Percentiles rank a stretch among this genome's conserved stretches.
These are phyloP conservation scores for Hypoxylon sp. DNA, from an alignment of 2,329 filamentous ascomycete species.

Conservation along the genomic window DNA sequence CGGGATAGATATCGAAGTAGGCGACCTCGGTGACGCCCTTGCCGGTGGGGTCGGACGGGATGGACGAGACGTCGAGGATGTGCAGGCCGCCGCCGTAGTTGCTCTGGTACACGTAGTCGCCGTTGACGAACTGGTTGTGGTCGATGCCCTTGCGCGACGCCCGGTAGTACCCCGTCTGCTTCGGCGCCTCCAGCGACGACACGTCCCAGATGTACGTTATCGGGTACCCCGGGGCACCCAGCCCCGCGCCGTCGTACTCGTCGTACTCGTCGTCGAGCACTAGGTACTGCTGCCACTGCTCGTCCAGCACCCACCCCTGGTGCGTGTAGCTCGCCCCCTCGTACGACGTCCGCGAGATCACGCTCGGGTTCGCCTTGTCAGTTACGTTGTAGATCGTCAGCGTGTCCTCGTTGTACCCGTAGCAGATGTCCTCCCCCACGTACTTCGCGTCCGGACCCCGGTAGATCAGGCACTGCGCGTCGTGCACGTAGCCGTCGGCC, in stretches of 20 bases:
- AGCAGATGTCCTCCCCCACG: slow-evolving; percentile 67
- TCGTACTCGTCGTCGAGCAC: slow-evolving; percentile 66
- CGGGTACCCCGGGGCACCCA: slow-evolving; percentile 56
- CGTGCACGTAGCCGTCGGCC: slow-evolving; percentile 72
- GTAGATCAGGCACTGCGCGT: slow-evolving; percentile 72
- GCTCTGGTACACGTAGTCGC: slow-evolving; percentile 60
- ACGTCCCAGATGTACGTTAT: slow-evolving; percentile 66
- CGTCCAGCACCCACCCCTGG: slow-evolving; percentile 66
- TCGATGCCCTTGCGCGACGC: slow-evolving; percentile 58
- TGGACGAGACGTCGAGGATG: slow-evolving; percentile 55
- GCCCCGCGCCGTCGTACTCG: slow-evolving; percentile 59
- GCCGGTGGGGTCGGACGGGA: slow-evolving; percentile 53
- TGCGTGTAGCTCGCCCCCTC: slow-evolving; percentile 69
- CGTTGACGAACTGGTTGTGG: slow-evolving; percentile 61
- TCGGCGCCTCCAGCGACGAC: slow-evolving; percentile 57
- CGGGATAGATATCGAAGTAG: slow-evolving; percentile 63
- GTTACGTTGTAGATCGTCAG: slow-evolving; percentile 67
- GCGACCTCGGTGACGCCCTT: slow-evolving; percentile 56
- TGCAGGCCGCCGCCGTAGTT: slow-evolving; percentile 62
- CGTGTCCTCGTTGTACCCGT: slow-evolving; percentile 69
- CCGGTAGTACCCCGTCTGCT: slow-evolving; percentile 60
- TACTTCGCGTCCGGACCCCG: slow-evolving; percentile 64
- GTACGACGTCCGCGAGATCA: slow-evolving; percentile 68
- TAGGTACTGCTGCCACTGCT: slow-evolving; percentile 56
- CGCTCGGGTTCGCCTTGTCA: slow-evolving; percentile 59